Evolutionary conservation across 805 yeast genomes (phyloP), one percentile per base, ranked within the genome.

Genomic region (Candida tibetensis): DNA sequence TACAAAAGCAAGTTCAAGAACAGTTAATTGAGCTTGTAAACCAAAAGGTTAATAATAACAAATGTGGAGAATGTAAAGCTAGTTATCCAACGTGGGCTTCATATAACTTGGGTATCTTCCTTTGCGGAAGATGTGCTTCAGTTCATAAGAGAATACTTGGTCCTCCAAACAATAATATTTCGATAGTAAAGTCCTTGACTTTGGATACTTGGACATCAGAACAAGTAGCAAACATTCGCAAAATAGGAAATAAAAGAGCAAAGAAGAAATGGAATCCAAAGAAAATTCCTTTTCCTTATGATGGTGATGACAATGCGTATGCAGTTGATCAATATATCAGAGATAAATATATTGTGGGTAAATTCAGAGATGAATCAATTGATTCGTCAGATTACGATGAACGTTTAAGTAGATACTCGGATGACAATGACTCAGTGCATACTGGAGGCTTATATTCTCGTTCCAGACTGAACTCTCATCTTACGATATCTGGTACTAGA

Each of bases 111-210:
- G 95, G 95, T 18, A 63, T 85, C 4, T 80, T 87, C 42, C 65
- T 87, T 13, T 87, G 95, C 65, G 93, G 93, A 12, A 67, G 93
- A 47, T 87, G 95, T 71, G 91, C 95, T 6, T 78, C 86, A 3
- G 71, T 81, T 23, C 95, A 87, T 59, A 69, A 87, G 43, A 74
- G 75, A 39, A 66, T 85, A 30, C 53, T 69, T 16, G 64, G 63
- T 0, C 85, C 88, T 0, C 49, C 69, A 2, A 79, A 78, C 28
- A 51, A 49, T 19, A 48, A 47, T 14, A 60, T 81, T 9, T 81
- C 90, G 4, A 62, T 68, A 35, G 86, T 85, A 5, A 85, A 84
- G 51, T 82, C 90, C 0, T 64, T 87, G 37, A 79, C 89, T 4
- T 66, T 83, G 55, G 95, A 87, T 48, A 60, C 66, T 3, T 87